Evolutionary conservation across 441 rosid genomes (phyloP).

Genomic region (Arabidopsis lyrata): DNA sequence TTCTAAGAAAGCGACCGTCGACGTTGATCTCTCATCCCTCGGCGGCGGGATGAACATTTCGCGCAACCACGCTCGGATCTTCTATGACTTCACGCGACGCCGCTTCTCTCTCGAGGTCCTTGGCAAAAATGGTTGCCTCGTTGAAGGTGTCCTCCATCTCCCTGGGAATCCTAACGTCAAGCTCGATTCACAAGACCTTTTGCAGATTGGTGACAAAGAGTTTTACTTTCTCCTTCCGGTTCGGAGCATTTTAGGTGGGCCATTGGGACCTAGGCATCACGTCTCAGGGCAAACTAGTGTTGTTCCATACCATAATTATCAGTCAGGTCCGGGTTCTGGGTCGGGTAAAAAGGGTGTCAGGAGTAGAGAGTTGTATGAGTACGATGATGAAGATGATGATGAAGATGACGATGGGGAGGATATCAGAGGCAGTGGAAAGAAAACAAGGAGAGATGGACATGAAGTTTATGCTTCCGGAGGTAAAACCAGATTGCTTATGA

Average conservation of each 20-base stretch:
- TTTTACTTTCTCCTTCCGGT: slow-evolving; percentile 88
- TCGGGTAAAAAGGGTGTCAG: slow-evolving; percentile 49
- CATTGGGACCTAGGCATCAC: slow-evolving; percentile 55
- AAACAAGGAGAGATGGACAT: slow-evolving; percentile 63
- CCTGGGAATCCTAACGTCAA: slow-evolving; percentile 93
- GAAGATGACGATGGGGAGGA: slow-evolving; percentile 50
- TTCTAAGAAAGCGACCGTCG: slow-evolving; percentile 93
- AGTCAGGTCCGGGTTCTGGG: slow-evolving; percentile 45
- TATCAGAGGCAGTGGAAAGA: slow-evolving; percentile 53
- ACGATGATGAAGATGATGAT: slow-evolving; percentile 46
- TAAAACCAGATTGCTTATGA: slow-evolving; percentile 52
- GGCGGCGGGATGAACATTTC: slow-evolving; percentile 99
- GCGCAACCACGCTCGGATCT: slow-evolving; percentile 92
- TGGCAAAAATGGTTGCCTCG: slow-evolving; percentile 94
- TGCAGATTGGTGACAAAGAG: slow-evolving; percentile 94
- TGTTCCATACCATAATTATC: slow-evolving; percentile 60
- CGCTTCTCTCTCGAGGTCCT: slow-evolving; percentile 96
- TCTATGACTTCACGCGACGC: slow-evolving; percentile 92
- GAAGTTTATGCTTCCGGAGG: slow-evolving; percentile 60
- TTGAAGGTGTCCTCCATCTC: slow-evolving; percentile 95
- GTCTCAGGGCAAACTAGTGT: slow-evolving; percentile 47
- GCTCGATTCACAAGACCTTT: slow-evolving; percentile 91
- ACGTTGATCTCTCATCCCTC: slow-evolving; percentile 88
- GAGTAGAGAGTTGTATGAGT: slow-evolving; percentile 65
- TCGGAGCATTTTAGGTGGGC: slow-evolving; percentile 85